Conservation (phyloP, 371 early-diverging fungal species). For the Basidiobolus heterosporus region DNA sequence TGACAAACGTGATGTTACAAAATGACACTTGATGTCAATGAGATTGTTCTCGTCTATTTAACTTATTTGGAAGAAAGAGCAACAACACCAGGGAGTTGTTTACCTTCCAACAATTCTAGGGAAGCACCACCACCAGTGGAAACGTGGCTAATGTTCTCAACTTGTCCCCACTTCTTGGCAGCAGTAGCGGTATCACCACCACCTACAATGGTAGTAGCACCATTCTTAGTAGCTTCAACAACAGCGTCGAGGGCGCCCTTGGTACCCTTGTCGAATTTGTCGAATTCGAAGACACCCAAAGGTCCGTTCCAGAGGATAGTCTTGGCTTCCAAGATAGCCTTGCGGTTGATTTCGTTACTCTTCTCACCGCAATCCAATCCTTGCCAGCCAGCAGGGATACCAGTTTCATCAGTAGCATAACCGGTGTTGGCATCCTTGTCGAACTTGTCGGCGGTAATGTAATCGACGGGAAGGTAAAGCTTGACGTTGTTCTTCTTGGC, state of each 20-base stretch:
- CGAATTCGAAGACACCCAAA: constrained; percentile 95
- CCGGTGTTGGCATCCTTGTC: constrained; percentile 59
- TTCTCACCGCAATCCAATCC: constrained; percentile 90
- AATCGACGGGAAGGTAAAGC: constrained; percentile 83
- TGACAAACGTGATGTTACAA: too few species aligned
- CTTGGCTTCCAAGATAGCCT: constrained; percentile 61
- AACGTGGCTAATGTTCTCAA: constrained; percentile 83
- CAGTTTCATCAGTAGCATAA: constrained; percentile 68
- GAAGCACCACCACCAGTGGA: constrained; percentile 96
- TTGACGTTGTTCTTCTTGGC: constrained; percentile 77
- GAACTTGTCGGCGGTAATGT: constrained; percentile 76
- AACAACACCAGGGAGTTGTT: constrained; percentile 76
- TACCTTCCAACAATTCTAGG: constrained; percentile 91
- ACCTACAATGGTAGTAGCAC: constrained; percentile 57
- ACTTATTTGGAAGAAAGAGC: constrained; percentile 41
- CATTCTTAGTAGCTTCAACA: constrained; percentile 62
- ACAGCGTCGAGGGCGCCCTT: constrained; percentile 70
- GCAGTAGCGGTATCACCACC: constrained; percentile 98
- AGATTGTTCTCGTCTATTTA: too few species aligned
- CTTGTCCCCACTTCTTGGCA: constrained; percentile 74
- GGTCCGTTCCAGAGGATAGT: constrained; percentile 98
- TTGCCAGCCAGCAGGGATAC: constrained; percentile 79
- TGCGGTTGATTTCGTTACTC: constrained; percentile 53
- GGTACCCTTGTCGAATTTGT: constrained; percentile 82
- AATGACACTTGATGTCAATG: too few species aligned